Percentiles rank a stretch among this genome's conserved stretches.
These are phyloP conservation scores for Aspergillus phoenicis DNA, from an alignment of 2,329 filamentous ascomycete genomes.

Conservation along the genomic window DNA sequence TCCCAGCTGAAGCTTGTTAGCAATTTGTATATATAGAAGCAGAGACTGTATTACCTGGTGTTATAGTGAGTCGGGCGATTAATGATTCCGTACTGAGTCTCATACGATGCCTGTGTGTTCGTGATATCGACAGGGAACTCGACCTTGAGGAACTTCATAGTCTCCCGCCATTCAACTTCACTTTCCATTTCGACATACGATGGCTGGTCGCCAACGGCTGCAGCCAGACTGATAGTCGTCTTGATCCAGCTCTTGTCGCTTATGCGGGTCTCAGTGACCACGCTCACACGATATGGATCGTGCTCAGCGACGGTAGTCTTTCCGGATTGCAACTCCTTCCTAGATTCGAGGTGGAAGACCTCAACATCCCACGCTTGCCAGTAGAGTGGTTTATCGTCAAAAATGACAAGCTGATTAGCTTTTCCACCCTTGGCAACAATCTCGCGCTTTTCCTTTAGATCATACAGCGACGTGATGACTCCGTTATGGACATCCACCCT, in stretches of 20 bases:
- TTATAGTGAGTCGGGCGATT: conserved; percentile 96
- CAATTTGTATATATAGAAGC: not conserved
- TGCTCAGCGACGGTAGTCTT: conserved; percentile 72
- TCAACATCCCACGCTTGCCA: conserved; percentile 99
- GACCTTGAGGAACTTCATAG: conserved; percentile 97
- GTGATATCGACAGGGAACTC: conserved; percentile 92
- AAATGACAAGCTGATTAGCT: conserved; percentile 89
- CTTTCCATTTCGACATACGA: conserved; percentile 76
- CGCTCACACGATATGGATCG: conserved; percentile 73
- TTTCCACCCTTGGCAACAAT: conserved; percentile 72
- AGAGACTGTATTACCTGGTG: conserved; percentile 63
- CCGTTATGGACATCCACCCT: conserved; percentile 73
- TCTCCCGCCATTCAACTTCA: conserved; percentile 96
- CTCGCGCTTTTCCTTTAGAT: conserved; percentile 72
- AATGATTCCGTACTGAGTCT: conserved; percentile 90
- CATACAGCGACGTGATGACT: conserved; percentile 80
- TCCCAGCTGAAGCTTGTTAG: conserved; percentile 66
- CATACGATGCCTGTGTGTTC: conserved; percentile 91
- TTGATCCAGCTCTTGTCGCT: conserved; percentile 84
- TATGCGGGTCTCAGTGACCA: conserved; percentile 83
- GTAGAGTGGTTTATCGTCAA: conserved; percentile 95
- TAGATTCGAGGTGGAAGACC: conserved; percentile 88
- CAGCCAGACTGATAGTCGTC: conserved; percentile 78
- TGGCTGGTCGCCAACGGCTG: conserved; percentile 64
- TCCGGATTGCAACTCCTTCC: conserved; percentile 70